These are phyloP conservation scores for Planoprotostelium fungivorum DNA, from an alignment of 78 protist genomes.

Conservation along the genomic window DNA sequence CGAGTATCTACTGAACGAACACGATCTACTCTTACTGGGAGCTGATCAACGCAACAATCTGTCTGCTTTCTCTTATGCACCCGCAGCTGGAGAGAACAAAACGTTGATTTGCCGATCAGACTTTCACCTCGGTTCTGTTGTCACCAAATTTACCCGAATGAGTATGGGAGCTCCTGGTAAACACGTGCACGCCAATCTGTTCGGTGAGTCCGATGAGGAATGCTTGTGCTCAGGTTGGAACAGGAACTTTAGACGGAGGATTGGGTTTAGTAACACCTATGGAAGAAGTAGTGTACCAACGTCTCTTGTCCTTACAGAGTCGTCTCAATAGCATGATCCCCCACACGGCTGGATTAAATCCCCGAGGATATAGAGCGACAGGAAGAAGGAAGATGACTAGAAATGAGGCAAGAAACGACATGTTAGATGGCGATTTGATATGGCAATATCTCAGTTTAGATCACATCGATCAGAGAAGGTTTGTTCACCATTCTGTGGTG, in stretches of 20 bases:
- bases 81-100: constrained; percentile 36
- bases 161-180: constrained; percentile 2
- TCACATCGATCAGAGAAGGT: not conserved
- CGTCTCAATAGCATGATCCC: constrained; percentile 20
- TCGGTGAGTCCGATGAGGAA: constrained; percentile 6
- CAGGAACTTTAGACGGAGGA: constrained; percentile 60
- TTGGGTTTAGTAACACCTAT: constrained; percentile 33
- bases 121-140: constrained; percentile 38
- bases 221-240: constrained; percentile 11
- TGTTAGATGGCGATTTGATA: constrained; percentile 50
- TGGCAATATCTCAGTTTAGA: not conserved
- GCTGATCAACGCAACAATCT: constrained; percentile 43
- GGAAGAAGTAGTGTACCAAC: constrained; percentile 2
- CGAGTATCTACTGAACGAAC: constrained; percentile 35
- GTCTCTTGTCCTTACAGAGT: constrained; percentile 22
- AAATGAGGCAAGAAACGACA: constrained; percentile 5
- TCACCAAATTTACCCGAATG: constrained; percentile 25
- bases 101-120: constrained; percentile 30
- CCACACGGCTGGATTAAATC: constrained; percentile 50
- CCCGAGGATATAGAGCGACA: constrained; percentile 20
- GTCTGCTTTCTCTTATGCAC: constrained; percentile 24
- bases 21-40: constrained; percentile 12
- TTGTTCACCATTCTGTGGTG: not conserved
- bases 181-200: not conserved
- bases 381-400: constrained; percentile 9